Base-by-base conservation (phyloP, 2,329 filamentous ascomycete genomes). In the Corniculantispora saksenae region DNA sequence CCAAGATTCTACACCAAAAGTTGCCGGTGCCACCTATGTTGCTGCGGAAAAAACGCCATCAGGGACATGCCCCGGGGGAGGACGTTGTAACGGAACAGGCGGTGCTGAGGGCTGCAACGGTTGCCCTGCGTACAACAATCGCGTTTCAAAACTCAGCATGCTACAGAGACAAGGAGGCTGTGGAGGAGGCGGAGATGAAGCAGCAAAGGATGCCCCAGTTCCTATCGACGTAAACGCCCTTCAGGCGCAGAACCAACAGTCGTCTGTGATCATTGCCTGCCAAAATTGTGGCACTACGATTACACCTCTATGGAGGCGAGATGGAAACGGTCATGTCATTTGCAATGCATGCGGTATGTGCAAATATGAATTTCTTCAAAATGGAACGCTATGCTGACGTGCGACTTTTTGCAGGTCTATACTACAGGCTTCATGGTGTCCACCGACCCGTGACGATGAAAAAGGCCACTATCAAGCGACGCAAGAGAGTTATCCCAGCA, bases 371-470 rank as follows among this genome's bases (percentile, higher is more conserved):
- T n/a, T 2, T 47, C 4, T 57, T 23, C 17, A 25, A 27, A 19
- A 13, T 29, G 7, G 43, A 32, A 32, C 10, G 5, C 7, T 21
- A 56, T 61, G 15, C 55, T 63, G 53, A 66, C 19, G 4, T 23
- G 3, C 32, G 32, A 19, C 13, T 19, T 10, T 15, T 25, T 29
- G 4, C 69, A 97, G 93, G 94, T 5, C 82, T 99, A 3, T 99
- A 99, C 77, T 93, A 96, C 81, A 98, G 98, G 78, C 87, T 99
- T 3, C 95, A 99, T 75, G 94, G 94, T 63, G 89, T 93, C 35
- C 94, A 97, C 77, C 87, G 95, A 50, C 95, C 95, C 0, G 92
- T 95, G 6, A 93, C 93, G n/a, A 98, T 99, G 95, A 99, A 98
- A 79, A 98, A 97, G 77, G 91, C 93, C 3, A 91, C 97, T 29